Base-by-base conservation (phyloP, 2,329 filamentous ascomycete species). In the Pseudogymnoascus sp. region DNA sequence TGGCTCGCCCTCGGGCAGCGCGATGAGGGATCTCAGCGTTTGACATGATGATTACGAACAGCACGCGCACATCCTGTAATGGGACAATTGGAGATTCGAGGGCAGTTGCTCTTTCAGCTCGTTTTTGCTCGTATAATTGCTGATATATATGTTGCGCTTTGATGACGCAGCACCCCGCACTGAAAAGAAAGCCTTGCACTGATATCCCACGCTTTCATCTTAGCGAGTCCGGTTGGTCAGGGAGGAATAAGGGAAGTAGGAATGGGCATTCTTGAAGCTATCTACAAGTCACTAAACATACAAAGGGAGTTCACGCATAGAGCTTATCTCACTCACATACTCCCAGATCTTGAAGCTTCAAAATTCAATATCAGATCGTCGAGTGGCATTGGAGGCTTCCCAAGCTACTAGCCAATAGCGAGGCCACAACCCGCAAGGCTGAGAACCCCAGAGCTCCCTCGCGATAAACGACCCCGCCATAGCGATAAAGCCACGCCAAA, bases 161-260 rank as follows among this genome's bases (percentile, higher is more conserved):
- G 46, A 53, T 53, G 46, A 53, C 46, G 46, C 46, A 53, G 25
- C 46, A 53, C 46, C 46, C 46, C n/a, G 46, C 46, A 53, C 25
- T 53, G 46, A 53, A 46, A 23, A 18, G 42, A 46, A 53, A 31
- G 46, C 46, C 46, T 53, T 53, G 25, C 25, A 16, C 25, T 1
- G n/a, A 18, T 31, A 53, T 53, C 46, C 23, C 46, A 31, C 46
- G 23, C 44, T 25, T 50, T 50, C 44, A 28, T 53, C 28, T 53
- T 53, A 53, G 46, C 46, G 46, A 53, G 25, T 53, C n/a, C 46
- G 25, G 28, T 10, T 31, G 46, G 25, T 53, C 25, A 31, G n/a
- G 46, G 25, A 50, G 25, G 25, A 53, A 31, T 11, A 23, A 53
- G 4, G 46, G 46, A 31, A 31, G 25, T n/a, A 11, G 25, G 46